These are phyloP conservation scores for Trypanosoma vivax DNA, from an alignment of 208 protist genomes.

Conservation along the genomic window DNA sequence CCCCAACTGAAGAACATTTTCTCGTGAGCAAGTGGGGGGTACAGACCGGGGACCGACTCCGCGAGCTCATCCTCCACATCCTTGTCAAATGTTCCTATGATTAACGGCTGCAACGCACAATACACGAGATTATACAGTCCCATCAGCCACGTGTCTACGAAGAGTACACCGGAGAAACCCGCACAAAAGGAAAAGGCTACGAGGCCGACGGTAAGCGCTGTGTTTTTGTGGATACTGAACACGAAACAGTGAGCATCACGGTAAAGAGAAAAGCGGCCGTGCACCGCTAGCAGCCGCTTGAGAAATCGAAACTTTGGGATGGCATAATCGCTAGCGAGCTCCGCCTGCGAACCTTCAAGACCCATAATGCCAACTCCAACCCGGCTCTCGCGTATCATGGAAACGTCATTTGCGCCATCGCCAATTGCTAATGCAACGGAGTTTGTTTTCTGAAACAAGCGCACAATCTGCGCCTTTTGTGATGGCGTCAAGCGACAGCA, in stretches of 20 bases:
- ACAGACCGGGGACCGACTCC: constrained; percentile 57
- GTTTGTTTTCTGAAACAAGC: constrained; percentile 82
- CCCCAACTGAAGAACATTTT: constrained; percentile 62
- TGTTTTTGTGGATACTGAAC: constrained; percentile 98
- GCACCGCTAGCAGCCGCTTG: constrained; percentile 89
- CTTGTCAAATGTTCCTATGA: constrained; percentile 81
- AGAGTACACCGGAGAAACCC: constrained; percentile 79
- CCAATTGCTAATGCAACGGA: constrained; percentile 94
- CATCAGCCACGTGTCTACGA: constrained; percentile 84
- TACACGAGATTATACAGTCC: constrained; percentile 80
- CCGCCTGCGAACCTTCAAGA: constrained; percentile 94
- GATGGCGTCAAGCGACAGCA: constrained; percentile 87
- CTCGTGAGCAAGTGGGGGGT: constrained; percentile 54
- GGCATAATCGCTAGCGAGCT: constrained; percentile 90
- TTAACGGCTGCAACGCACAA: constrained; percentile 67
- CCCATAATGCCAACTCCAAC: constrained; percentile 95
- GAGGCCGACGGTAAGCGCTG: constrained; percentile 80
- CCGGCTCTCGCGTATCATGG: constrained; percentile 93
- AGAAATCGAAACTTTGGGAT: constrained; percentile 94
- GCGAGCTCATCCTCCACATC: constrained; percentile 81
- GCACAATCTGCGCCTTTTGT: constrained; percentile 87
- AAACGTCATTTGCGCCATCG: constrained; percentile 98
- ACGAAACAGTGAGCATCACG: constrained; percentile 90
- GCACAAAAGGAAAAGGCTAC: constrained; percentile 76
- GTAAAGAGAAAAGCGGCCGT: constrained; percentile 92